These are phyloP conservation scores for Ceriops zippeliana DNA, from an alignment of 345 rosid genomes.

Conservation along the genomic window DNA sequence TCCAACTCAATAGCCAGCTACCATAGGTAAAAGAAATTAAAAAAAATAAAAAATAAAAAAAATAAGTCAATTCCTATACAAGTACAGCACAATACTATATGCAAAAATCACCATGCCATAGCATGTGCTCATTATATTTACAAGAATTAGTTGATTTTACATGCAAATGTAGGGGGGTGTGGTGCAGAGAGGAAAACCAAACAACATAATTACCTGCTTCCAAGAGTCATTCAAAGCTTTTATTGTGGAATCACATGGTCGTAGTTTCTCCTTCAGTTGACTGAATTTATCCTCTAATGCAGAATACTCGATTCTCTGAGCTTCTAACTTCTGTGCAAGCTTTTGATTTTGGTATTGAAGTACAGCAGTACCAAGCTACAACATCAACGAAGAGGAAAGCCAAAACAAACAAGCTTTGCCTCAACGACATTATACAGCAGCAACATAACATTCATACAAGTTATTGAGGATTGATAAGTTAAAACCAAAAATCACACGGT, in stretches of 20 bases:
- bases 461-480: too few species aligned
- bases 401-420: neutral
- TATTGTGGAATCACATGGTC: conserved; percentile 51
- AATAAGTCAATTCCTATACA: conserved; percentile 16
- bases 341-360: conserved; percentile 86
- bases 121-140: too few species aligned
- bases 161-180: too few species aligned
- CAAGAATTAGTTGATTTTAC: too few species aligned
- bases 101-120: too few species aligned
- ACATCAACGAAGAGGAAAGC: conserved; percentile 7
- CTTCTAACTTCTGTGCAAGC: conserved; percentile 77
- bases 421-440: neutral
- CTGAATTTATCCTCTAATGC: conserved; percentile 58
- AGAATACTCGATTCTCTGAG: conserved; percentile 65
- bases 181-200: too few species aligned
- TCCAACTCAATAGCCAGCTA: conserved; percentile 66
- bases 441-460: neutral
- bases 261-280: conserved; percentile 53
- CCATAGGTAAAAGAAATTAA: conserved; percentile 28
- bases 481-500: too few species aligned
- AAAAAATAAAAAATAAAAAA: too few species aligned
- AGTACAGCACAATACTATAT: too few species aligned
- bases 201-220: conserved; percentile 47
- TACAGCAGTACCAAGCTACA: conserved; percentile 74
- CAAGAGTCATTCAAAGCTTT: conserved; percentile 62